These are phyloP conservation scores for Candida buenavistaensis DNA, from an alignment of 1,139 yeast species.

Conservation along the genomic window DNA sequence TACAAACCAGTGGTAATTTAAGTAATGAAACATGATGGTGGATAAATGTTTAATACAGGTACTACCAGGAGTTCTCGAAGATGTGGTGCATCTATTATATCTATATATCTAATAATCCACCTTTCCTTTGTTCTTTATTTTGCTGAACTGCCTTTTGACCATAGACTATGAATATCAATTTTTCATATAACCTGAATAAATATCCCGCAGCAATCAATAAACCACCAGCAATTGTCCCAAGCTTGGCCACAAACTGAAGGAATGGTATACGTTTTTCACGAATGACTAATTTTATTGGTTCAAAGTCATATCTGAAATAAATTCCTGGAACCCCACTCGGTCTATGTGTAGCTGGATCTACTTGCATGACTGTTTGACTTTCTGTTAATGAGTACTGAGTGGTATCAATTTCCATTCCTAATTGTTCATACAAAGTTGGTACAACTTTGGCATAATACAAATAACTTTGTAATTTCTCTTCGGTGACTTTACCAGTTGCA, in stretches of 20 bases:
- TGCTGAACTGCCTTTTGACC: conserved; percentile 54
- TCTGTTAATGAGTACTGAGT: conserved; percentile 85
- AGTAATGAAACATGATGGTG: too few relatives aligned
- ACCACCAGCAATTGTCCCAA: conserved; percentile 82
- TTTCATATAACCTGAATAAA: conserved; percentile 50
- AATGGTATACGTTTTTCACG: conserved; percentile 76
- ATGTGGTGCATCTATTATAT: not conserved
- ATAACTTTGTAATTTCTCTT: conserved; percentile 44
- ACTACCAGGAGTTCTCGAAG: too few relatives aligned
- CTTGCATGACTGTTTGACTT: conserved; percentile 29
- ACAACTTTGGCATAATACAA: conserved; percentile 77
- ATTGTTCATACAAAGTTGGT: conserved; percentile 73
- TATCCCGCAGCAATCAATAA: conserved; percentile 54
- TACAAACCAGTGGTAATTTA: too few relatives aligned
- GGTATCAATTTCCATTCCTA: conserved; percentile 75
- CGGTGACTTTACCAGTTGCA: conserved; percentile 59
- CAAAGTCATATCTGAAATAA: conserved; percentile 81
- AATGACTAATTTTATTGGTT: conserved; percentile 73
- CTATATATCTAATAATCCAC: conserved; percentile 28
- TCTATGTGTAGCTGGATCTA: conserved; percentile 21
- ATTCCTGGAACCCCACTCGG: conserved; percentile 68
- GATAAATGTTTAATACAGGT: too few relatives aligned
- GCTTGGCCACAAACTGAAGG: conserved; percentile 69
- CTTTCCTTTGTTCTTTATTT: conserved; percentile 53
- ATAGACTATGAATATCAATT: conserved; percentile 38